phyloP scores from a whole-genome alignment of 225 moss, liverwort and hornwort genomes.

The Sphagnum tenellum region DNA sequence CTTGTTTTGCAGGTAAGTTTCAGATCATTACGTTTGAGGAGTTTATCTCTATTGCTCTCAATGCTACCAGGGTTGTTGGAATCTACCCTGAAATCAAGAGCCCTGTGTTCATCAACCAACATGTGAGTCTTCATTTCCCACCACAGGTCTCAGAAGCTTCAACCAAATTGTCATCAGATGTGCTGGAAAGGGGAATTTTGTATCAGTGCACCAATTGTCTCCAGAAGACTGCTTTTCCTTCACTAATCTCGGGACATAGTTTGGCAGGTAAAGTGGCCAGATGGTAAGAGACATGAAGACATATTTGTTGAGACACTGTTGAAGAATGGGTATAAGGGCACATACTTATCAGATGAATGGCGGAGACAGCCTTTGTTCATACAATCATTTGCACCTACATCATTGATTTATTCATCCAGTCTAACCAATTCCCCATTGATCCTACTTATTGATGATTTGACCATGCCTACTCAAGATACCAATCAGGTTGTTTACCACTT shows the following conservation, averaged over 20 bases:
- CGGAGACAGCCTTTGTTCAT: constrained; percentile 59
- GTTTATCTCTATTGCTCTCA: constrained; percentile 57
- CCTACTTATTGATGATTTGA: constrained; percentile 49
- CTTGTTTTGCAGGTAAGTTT: constrained; percentile 37
- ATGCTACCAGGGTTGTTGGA: constrained; percentile 60
- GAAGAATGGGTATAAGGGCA: constrained; percentile 52
- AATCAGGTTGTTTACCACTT: constrained; percentile 42
- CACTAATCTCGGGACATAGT: neutral
- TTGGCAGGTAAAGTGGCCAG: constrained; percentile 73
- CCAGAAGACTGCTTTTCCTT: neutral
- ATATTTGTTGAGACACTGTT: constrained; percentile 61
- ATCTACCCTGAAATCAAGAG: constrained; percentile 91
- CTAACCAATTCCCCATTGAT: constrained; percentile 52
- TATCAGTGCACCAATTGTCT: neutral
- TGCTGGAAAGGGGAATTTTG: neutral
- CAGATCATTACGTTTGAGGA: constrained; percentile 83
- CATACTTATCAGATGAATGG: constrained; percentile 63
- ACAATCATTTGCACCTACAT: constrained; percentile 77
- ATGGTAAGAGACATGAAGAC: constrained; percentile 58
- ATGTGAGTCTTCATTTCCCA: constrained; percentile 30
- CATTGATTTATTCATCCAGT: constrained; percentile 44
- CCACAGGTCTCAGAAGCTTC: no score
- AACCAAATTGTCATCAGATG: no score
- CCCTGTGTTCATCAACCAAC: constrained; percentile 70
- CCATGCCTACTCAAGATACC: constrained; percentile 60